Conservation (phyloP, 805 yeast genomes). For the Saccharomycopsis olivae region DNA sequence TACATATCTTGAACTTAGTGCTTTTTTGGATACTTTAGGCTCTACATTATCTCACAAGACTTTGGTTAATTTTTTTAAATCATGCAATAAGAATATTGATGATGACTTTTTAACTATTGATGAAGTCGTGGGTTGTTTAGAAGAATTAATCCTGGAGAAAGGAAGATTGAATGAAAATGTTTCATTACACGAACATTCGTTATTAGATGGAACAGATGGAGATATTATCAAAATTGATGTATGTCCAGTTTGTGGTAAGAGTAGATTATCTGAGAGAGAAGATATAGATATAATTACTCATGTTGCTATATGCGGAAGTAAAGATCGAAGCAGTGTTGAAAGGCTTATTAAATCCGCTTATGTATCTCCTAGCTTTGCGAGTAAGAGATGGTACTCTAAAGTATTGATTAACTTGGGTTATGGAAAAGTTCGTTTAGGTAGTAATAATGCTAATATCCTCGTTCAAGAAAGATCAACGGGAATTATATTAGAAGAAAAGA, state of each 20-base stretch:
- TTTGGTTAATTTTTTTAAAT: conserved; percentile 23
- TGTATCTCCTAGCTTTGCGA: conserved; percentile 73
- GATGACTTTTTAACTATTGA: conserved; percentile 39
- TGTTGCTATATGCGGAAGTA: conserved; percentile 74
- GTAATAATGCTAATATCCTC: conserved; percentile 84
- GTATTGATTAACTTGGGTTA: conserved; percentile 74
- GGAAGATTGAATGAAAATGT: neutral
- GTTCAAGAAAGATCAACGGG: conserved; percentile 92
- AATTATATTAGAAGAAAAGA: conserved; percentile 81
- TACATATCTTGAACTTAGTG: conserved; percentile 49
- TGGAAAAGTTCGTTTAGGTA: conserved; percentile 79
- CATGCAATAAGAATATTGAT: conserved; percentile 23
- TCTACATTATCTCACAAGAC: conserved; percentile 30
- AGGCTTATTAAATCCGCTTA: conserved; percentile 54
- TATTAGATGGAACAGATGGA: neutral
- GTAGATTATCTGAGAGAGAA: conserved; percentile 40
- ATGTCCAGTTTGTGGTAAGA: conserved; percentile 74
- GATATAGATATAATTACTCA: conserved; percentile 74
- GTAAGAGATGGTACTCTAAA: conserved; percentile 82
- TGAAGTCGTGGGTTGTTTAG: conserved; percentile 45
- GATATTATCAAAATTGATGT: conserved; percentile 45
- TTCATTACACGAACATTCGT: neutral
- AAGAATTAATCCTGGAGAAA: conserved; percentile 18
- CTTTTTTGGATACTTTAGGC: conserved; percentile 58
- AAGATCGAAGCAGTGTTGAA: conserved; percentile 62